Evolutionary conservation across 2,329 filamentous ascomycete genomes (phyloP), one percentile per base, ranked within the genome.

Genomic region (Fusarium sterilihyphosum): DNA sequence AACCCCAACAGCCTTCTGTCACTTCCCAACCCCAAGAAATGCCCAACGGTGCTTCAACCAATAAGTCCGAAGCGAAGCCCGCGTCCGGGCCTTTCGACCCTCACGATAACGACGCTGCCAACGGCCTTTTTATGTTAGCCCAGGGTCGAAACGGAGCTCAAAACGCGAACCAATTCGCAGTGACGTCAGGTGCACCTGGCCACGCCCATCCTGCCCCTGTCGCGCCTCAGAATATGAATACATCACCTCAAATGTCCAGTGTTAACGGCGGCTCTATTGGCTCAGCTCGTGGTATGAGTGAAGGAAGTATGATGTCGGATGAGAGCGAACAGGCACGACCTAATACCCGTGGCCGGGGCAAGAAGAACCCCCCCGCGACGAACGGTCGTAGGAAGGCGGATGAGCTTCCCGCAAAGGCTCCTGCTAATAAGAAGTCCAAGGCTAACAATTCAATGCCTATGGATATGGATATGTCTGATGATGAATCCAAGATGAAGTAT

Each of bases 21-120:
- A 86, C 86, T 8, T 87, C 91, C 67, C 87, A 92, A 80, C 86
- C 90, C 61, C 85, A 89, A 79, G 89, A 89, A 11, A 80, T 83
- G 73, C 71, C 84, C 52, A 86, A 86, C 81, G 84, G 79, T 54
- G 70, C 76, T 33, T 70, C 81, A 13, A 76, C 78, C 11, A 78
- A 84, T 22, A 89, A 91, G 82, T 57, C 84, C 12, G 86, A 89
- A 75, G 66, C 83, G 20, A 90, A 87, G 77, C 84, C 88, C 17
- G 80, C 86, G 3, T 83, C 88, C 1, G 92, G 94, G 61, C 89
- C 92, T 9, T 97, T 95, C 80, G 93, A 95, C 67, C 93, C 95
- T 47, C 94, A 97, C 83, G 96, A 98, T 61, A 97, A 96, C 78
- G 96, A 98, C 84, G 96, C 96, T 49, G 96, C 96, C 59, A 98